Evolutionary conservation across 169 alveolate genomes (phyloP).

Genomic region (Plasmodium vinckei): DNA sequence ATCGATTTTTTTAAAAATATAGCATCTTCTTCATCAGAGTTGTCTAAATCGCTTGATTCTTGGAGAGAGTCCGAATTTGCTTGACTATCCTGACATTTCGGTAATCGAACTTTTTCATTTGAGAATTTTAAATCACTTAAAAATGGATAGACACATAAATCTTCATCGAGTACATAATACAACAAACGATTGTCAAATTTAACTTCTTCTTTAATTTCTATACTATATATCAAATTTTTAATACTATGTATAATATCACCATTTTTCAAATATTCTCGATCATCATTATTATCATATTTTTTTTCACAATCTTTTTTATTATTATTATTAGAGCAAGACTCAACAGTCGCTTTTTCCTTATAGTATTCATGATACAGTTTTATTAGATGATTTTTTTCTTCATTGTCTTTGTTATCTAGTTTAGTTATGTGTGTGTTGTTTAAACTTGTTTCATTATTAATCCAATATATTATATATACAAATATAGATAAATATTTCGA

Average conservation of each 20-base stretch:
- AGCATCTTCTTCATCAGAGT: slow-evolving; percentile 45
- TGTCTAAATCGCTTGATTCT: background rate
- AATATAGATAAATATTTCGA: slow-evolving; percentile 35
- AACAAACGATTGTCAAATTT: slow-evolving; percentile 13
- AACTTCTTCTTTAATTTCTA: slow-evolving; percentile 30
- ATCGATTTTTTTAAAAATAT: slow-evolving; percentile 43
- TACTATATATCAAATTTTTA: slow-evolving; percentile 16
- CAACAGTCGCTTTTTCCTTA: slow-evolving; percentile 5
- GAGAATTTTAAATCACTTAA: slow-evolving; percentile 11
- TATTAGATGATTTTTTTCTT: slow-evolving; percentile 20
- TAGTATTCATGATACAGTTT: slow-evolving; percentile 55
- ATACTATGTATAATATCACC: slow-evolving; percentile 36
- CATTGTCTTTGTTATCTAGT: slow-evolving; percentile 18
- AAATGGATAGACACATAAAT: slow-evolving; percentile 47
- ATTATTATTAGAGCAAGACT: background rate
- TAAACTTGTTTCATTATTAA: slow-evolving; percentile 27
- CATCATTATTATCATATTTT: background rate
- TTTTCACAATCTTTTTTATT: background rate
- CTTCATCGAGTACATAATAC: slow-evolving; percentile 28
- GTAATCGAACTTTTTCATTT: background rate
- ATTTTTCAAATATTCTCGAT: background rate
- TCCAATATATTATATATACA: slow-evolving; percentile 47
- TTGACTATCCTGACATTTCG: no score
- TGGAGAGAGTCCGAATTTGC: background rate
- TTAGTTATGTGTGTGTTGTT: slow-evolving; percentile 1